Base-by-base conservation (phyloP, 164 flowering plant genomes). In the Dillenia suffruticosa region DNA sequence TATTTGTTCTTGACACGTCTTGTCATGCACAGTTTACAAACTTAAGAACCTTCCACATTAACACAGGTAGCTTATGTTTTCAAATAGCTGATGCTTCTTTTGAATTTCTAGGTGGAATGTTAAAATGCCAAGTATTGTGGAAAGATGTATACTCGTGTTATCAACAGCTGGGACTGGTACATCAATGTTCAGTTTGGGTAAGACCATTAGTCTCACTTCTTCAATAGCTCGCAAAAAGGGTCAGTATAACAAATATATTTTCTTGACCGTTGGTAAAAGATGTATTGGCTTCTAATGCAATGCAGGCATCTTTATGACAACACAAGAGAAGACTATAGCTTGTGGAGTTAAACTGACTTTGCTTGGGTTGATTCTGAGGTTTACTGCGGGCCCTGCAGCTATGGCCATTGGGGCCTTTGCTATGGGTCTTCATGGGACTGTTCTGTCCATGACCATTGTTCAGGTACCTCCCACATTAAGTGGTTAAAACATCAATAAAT, bases 141-240 rank as follows among this genome's bases (percentile, higher is more conserved):
- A 89, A 44, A 86, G 81, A 12, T 86, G 84, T 2, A 52, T 89
- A 32, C 60, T 74, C 58, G 74, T 89, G 44, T 73, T 89, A 85
- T 80, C 96, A 48, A 84, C 43, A 65, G 89, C 90, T n/a, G 92
- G 92, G 32, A 72, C 79, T 8, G 96, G 96, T 54, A 83, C 83
- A 48, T 87, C 96, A 63, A 88, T 88, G 92, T 89, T 89, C 67
- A 85, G 78, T 59, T 80, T 89, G 87, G 96, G 96, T 89, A 59
- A 68, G 82, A 11, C 11, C 7, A 14, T 51, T 17, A 9, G 7
- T 9, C 10, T 51, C 9, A 9, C n/a, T 12, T 15, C 9, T 12
- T 51, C 5, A 32, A 32, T 32, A 32, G 40, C 40, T 32, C 5
- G 40, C 40, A 32, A 32, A 32, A 32, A 32, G 5, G 6, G 40